phyloP scores from a whole-genome alignment of 192 early-diverging fungal species.

The Rhizoclosmatium globosum region DNA sequence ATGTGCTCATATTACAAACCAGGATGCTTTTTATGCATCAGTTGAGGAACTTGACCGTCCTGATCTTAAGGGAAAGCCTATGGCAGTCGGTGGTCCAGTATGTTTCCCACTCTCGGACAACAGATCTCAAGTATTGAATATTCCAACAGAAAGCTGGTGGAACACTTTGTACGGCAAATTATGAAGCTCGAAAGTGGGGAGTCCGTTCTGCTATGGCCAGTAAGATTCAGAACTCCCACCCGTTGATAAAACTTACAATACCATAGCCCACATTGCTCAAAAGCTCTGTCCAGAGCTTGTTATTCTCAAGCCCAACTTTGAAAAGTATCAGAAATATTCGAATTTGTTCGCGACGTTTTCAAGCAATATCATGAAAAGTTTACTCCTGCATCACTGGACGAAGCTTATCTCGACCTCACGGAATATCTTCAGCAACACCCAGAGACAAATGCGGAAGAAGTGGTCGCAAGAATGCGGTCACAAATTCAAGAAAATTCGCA shows the following conservation, averaged over 20 bases:
- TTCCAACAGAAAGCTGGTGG: slow-evolving; percentile 40
- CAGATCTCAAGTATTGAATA: not conserved
- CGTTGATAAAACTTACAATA: slow-evolving; percentile 7
- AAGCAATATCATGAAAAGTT: slow-evolving; percentile 69
- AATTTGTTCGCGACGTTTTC: slow-evolving; percentile 62
- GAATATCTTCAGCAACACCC: slow-evolving; percentile 55
- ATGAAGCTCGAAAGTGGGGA: slow-evolving; percentile 69
- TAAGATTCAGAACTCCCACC: slow-evolving; percentile 2
- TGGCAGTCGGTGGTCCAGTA: slow-evolving; percentile 63
- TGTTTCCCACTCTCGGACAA: not conserved
- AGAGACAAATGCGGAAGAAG: slow-evolving; percentile 38
- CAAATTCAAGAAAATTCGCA: slow-evolving; percentile 54
- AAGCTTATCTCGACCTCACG: slow-evolving; percentile 58
- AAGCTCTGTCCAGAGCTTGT: slow-evolving; percentile 68
- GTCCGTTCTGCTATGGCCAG: slow-evolving; percentile 75
- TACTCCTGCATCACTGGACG: slow-evolving; percentile 39
- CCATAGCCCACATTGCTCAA: slow-evolving; percentile 33
- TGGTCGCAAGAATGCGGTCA: slow-evolving; percentile 60
- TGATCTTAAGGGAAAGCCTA: slow-evolving; percentile 65
- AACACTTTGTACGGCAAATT: slow-evolving; percentile 74
- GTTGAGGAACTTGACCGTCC: slow-evolving; percentile 75
- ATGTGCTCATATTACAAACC: not conserved
- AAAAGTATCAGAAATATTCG: slow-evolving; percentile 60
- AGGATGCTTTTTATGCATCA: slow-evolving; percentile 74
- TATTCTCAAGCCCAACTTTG: slow-evolving; percentile 56